Conservation (phyloP, 1,284 basidiomycete species). For the Trametes sp. region DNA sequence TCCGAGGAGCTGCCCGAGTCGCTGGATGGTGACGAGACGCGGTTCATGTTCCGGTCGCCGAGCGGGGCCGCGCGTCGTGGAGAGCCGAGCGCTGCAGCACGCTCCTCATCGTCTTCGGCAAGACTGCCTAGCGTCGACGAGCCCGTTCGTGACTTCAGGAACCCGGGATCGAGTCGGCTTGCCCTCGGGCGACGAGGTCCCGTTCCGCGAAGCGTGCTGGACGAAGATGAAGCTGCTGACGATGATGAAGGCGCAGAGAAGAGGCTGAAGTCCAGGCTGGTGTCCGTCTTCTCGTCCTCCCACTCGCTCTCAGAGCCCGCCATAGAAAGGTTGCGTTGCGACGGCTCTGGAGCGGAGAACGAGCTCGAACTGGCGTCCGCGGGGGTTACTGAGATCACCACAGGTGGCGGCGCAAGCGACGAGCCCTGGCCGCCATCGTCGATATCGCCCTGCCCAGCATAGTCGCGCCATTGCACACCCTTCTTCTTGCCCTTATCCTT, state of each 20-base stretch:
- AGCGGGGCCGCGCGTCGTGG: constrained; percentile 55
- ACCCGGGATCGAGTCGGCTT: constrained; percentile 71
- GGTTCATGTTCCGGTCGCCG: constrained; percentile 69
- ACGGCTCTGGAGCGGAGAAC: constrained; percentile 33
- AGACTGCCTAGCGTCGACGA: constrained; percentile 64
- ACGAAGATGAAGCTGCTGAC: constrained; percentile 43
- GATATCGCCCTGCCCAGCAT: constrained; percentile 83
- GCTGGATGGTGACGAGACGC: constrained; percentile 38
- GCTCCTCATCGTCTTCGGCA: constrained; percentile 73
- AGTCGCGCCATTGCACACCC: constrained; percentile 89
- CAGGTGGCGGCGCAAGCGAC: constrained; percentile 23
- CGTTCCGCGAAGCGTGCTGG: constrained; percentile 35
- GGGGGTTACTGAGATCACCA: constrained; percentile 37
- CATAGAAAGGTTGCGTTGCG: constrained; percentile 47
- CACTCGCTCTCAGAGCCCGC: constrained; percentile 83
- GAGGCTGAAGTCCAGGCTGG: constrained; percentile 65
- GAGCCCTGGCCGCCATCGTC: constrained; percentile 65
- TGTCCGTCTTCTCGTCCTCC: constrained; percentile 87
- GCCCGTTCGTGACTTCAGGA: constrained; percentile 68
- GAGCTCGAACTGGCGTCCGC: constrained; percentile 44
- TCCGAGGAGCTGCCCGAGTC: constrained; percentile 36
- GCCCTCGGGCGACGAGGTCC: constrained; percentile 57
- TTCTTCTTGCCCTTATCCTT: constrained; percentile 73
- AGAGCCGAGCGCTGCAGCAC: constrained; percentile 38
- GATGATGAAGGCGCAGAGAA: constrained; percentile 43